A percentile compares a stretch with the other conserved stretches of the same genome.
Evolutionary conservation across 2,329 filamentous ascomycete genomes (phyloP).

Genomic region (Biscogniauxia mediterranea): DNA sequence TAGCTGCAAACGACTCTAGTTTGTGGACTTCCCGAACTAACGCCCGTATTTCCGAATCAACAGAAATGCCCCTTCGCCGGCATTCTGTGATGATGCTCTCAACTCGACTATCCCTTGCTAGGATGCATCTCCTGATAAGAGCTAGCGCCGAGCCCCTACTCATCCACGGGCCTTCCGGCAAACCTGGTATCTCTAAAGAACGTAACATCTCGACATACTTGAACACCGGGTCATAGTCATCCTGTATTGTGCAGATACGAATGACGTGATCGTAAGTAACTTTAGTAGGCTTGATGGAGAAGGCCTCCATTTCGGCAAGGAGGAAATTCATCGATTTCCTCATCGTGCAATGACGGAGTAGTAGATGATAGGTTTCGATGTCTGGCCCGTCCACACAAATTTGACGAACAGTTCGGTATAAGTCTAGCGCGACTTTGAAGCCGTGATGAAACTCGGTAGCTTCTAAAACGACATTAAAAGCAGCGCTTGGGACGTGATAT

Average conservation of each 20-base stretch:
- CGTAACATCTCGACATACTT: conserved; percentile 30
- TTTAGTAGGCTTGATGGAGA: conserved; percentile 31
- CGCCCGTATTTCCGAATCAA: conserved; percentile 27
- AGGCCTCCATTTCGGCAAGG: conserved; percentile 37
- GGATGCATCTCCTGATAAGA: conserved; percentile 35
- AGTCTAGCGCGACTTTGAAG: conserved; percentile 32
- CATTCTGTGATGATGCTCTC: conserved; percentile 34
- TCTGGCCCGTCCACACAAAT: conserved; percentile 36
- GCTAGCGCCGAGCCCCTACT: conserved; percentile 31
- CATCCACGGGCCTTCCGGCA: conserved; percentile 30
- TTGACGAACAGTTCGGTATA: conserved; percentile 38
- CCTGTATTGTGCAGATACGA: conserved; percentile 32
- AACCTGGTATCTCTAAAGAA: conserved; percentile 10
- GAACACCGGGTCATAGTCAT: conserved; percentile 36
- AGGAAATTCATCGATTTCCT: conserved; percentile 34
- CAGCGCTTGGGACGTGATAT: conserved; percentile 36
- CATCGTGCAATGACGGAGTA: conserved; percentile 31
- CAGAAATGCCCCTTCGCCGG: conserved; percentile 24
- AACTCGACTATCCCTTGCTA: conserved; percentile 34
- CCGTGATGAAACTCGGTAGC: conserved; percentile 25
- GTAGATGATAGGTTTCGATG: conserved; percentile 36
- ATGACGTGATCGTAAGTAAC: conserved; percentile 34
- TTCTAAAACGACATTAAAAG: conserved; percentile 43
- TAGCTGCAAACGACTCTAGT: conserved; percentile 3
- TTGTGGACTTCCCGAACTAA: conserved; percentile 14